Conservation (phyloP, 2,329 filamentous ascomycete genomes). For the Stagonosporopsis cucurbitacearum region DNA sequence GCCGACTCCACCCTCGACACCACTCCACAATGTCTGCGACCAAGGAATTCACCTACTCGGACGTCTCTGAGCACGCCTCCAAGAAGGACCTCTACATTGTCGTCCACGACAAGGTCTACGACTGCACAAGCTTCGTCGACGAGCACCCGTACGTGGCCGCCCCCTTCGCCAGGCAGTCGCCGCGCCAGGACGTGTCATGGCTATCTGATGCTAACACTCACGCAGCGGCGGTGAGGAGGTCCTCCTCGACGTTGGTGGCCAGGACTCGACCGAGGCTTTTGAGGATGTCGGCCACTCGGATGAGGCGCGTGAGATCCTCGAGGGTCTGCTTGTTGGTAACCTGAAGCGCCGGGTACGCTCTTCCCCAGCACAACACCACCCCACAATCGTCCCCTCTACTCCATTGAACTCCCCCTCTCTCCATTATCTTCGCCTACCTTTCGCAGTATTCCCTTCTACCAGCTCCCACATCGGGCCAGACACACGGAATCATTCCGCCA, state of each 20-base stretch:
- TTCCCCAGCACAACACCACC: neutral
- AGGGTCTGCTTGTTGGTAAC: slow-evolving; percentile 52
- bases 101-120: slow-evolving; percentile 97
- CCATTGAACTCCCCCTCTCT: neutral
- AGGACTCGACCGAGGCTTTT: slow-evolving; percentile 97
- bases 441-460: neutral
- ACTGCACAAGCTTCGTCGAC: slow-evolving; percentile 86
- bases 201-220: neutral
- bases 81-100: slow-evolving; percentile 95
- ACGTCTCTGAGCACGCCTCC: slow-evolving; percentile 49
- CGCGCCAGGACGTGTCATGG: too few relatives aligned
- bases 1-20: neutral
- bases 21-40: slow-evolving; percentile 41
- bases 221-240: slow-evolving; percentile 96
- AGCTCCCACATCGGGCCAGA: neutral
- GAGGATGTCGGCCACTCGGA: slow-evolving; percentile 99
- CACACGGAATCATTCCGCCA: slow-evolving; percentile 32
- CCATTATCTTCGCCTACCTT: neutral
- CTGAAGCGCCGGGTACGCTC: slow-evolving; percentile 47
- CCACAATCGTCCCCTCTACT: neutral
- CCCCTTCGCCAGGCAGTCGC: neutral
- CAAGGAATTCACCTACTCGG: slow-evolving; percentile 51
- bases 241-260: slow-evolving; percentile 90
- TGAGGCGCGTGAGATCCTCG: slow-evolving; percentile 93
- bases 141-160: slow-evolving; percentile 81